Evolutionary conservation across 768 basidiomycete species (phyloP), one percentile per base, ranked within the genome.

Genomic region (Lepiota subincarnata): DNA sequence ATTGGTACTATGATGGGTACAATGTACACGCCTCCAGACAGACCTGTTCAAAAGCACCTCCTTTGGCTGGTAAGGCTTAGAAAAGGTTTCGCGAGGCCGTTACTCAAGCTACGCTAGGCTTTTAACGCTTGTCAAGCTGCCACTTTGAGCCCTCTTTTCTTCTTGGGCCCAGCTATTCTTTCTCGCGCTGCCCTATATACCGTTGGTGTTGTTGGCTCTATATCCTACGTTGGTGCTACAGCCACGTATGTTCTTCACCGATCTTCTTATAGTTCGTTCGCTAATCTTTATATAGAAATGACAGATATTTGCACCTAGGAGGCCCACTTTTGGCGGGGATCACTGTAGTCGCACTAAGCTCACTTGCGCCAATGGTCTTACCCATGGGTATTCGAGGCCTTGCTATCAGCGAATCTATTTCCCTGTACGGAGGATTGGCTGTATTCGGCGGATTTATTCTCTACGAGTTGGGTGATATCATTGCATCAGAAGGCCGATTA

Each of bases 131-230:
- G 82, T 66, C 92, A 95, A 71, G 89, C 89, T 6, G 87, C 89
- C 6, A 90, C 89, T 2, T 74, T 96, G 38, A 88, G 87, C 57
- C 92, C 92, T 2, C 66, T 96, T n/a, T 92, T 92, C 73, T 93
- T 95, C 78, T 68, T 93, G 42, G 85, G 76, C 62, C 92, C 92
- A 2, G 90, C 89, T 11, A 79, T 95, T 57, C 78, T 96, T 46
- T 86, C 87, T 14, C 83, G 92, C 26, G 92, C 92, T 7, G 92
- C 90, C 4, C 72, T 96, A 2, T 96, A 96, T 70, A 94, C 92
- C 0, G 79, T 83, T 35, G 91, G 91, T 22, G 81, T 90, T 1
- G 88, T 92, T n/a, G 91, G 90, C 3, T 82, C 88, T 2, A 79
- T 95, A 22, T 86, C 86, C 11, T 96, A 92, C 64, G 78, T 96